Percentiles rank a stretch among this genome's conserved stretches.
Conservation (phyloP, 805 yeast genomes). For the Blastobotrys robertii region DNA sequence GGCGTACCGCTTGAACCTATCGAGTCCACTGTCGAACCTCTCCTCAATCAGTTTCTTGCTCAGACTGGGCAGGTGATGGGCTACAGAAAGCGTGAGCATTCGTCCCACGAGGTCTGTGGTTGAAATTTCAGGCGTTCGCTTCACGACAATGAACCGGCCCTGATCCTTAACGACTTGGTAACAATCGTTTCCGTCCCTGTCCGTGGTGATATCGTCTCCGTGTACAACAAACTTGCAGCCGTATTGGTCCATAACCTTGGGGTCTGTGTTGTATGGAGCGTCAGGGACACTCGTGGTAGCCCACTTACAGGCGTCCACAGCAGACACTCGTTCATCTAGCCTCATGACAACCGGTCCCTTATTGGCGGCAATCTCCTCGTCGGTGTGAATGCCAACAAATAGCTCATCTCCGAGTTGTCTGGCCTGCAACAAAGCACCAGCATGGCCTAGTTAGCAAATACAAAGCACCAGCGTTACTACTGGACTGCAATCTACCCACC, state of each 20-base stretch:
- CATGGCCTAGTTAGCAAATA: slow-evolving; percentile 45
- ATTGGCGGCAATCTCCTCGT: slow-evolving; percentile 69
- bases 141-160: slow-evolving; percentile 85
- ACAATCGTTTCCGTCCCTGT: slow-evolving; percentile 91
- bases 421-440: slow-evolving; percentile 94
- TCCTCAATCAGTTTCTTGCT: slow-evolving; percentile 10
- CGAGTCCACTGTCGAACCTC: slow-evolving; percentile 21
- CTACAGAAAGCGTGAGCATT: slow-evolving; percentile 54
- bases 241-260: slow-evolving; percentile 61
- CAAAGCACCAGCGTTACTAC: neutral
- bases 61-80: slow-evolving; percentile 40
- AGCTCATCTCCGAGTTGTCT: slow-evolving; percentile 68
- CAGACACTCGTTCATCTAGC: slow-evolving; percentile 65
- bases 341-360: slow-evolving; percentile 95
- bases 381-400: slow-evolving; percentile 85
- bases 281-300: slow-evolving; percentile 54
- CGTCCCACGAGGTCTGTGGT: slow-evolving; percentile 93
- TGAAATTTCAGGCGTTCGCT: slow-evolving; percentile 86
- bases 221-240: slow-evolving; percentile 90
- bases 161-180: slow-evolving; percentile 72
- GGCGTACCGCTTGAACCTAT: slow-evolving; percentile 45
- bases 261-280: slow-evolving; percentile 94
- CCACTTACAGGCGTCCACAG: slow-evolving; percentile 91
- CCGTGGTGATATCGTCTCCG: slow-evolving; percentile 96
- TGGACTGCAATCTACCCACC: slow-evolving; percentile 45